phyloP scores from a whole-genome alignment of 1,139 yeast genomes.

The Yamadazyma jaroonii region DNA sequence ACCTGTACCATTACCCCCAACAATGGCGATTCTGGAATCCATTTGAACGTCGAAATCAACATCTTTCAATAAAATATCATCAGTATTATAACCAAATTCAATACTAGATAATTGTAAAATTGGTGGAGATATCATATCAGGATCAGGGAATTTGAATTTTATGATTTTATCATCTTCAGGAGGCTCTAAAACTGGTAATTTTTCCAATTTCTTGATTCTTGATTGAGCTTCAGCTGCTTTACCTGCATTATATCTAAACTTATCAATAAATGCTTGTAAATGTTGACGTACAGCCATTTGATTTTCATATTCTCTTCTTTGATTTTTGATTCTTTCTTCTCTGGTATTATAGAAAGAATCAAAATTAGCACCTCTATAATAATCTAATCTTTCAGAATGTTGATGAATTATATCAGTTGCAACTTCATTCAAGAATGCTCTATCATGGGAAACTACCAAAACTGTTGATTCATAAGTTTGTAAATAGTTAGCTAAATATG shows the following conservation, averaged over 20 bases:
- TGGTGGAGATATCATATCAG: constrained; percentile 91
- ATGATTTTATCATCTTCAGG: constrained; percentile 90
- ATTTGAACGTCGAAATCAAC: constrained; percentile 90
- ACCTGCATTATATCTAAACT: constrained; percentile 95
- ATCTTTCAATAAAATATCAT: constrained; percentile 58
- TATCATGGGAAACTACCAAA: constrained; percentile 94
- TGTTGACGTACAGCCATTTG: constrained; percentile 96
- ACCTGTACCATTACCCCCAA: constrained; percentile 99
- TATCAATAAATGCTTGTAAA: constrained; percentile 90
- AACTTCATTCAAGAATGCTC: constrained; percentile 94
- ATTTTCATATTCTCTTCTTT: constrained; percentile 90
- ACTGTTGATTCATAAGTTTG: constrained; percentile 91
- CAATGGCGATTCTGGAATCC: constrained; percentile 93
- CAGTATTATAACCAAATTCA: constrained; percentile 75
- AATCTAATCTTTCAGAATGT: constrained; percentile 94
- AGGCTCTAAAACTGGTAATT: constrained; percentile 85
- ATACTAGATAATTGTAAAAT: constrained; percentile 86
- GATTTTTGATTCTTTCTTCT: constrained; percentile 93
- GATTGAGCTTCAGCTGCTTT: constrained; percentile 97
- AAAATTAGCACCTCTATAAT: constrained; percentile 91
- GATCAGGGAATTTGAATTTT: constrained; percentile 91
- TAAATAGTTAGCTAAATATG: constrained; percentile 84
- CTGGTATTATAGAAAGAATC: constrained; percentile 90
- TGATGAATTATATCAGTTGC: constrained; percentile 98
- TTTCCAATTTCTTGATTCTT: constrained; percentile 92